These are phyloP conservation scores for Pyrenophora teres DNA, from an alignment of 2,329 filamentous ascomycete genomes.

Conservation along the genomic window DNA sequence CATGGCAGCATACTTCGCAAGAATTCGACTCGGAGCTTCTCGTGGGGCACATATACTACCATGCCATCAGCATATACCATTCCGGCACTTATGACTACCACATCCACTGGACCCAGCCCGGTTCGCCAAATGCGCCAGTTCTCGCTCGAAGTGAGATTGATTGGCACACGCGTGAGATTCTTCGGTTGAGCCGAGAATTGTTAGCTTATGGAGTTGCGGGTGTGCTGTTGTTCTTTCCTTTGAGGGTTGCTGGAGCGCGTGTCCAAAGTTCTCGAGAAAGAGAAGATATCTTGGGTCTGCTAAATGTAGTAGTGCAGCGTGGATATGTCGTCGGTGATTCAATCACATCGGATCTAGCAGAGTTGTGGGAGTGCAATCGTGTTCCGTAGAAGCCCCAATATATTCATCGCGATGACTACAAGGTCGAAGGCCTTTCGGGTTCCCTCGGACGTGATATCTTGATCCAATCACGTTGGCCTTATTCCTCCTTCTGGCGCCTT, in stretches of 20 bases:
- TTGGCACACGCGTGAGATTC: conserved; percentile 25
- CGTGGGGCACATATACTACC: conserved; percentile 25
- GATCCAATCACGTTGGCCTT: conserved; percentile 1
- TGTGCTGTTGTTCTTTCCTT: conserved; percentile 31
- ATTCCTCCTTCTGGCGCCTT: not conserved
- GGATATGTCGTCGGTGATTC: conserved; percentile 28
- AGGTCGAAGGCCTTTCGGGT: no score
- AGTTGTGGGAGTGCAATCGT: conserved; percentile 14
- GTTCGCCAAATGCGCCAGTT: conserved; percentile 18
- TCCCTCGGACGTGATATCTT: no score
- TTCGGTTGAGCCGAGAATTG: conserved; percentile 21
- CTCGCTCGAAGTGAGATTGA: conserved; percentile 16
- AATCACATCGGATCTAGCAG: conserved; percentile 18
- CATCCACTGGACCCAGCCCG: conserved; percentile 17
- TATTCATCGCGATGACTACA: no score
- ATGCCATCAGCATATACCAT: conserved; percentile 36
- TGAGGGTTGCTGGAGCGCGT: conserved; percentile 35
- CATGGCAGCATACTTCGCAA: conserved; percentile 14
- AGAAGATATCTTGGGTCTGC: conserved; percentile 16
- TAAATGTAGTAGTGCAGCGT: conserved; percentile 13
- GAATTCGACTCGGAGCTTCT: conserved; percentile 19
- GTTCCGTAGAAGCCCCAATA: no score
- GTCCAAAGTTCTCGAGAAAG: conserved; percentile 11
- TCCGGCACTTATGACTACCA: conserved; percentile 37
- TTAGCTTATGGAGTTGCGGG: conserved; percentile 25